Percentiles rank a stretch among this genome's conserved stretches.
phyloP scores from a whole-genome alignment of 768 basidiomycete genomes.

The Boletus tylopilopsis region DNA sequence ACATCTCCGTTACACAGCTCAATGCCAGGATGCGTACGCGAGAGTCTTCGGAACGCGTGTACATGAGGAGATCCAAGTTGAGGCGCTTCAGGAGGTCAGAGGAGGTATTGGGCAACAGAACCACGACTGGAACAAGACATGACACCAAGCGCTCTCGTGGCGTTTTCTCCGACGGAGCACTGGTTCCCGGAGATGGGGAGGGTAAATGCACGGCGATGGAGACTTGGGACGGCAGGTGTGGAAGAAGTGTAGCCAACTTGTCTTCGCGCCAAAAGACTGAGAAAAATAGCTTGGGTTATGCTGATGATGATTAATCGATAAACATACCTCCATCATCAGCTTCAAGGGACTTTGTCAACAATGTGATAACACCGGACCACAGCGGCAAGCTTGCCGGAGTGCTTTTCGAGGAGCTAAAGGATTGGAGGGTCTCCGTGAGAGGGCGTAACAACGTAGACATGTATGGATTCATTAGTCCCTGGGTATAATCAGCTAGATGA shows the following conservation, averaged over 20 bases:
- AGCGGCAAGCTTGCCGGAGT: conserved; percentile 38
- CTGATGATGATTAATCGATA: neutral
- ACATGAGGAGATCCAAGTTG: conserved; percentile 83
- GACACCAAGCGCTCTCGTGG: conserved; percentile 11
- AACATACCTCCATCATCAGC: conserved; percentile 77
- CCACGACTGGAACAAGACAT: conserved; percentile 18
- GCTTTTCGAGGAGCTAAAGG: conserved; percentile 35
- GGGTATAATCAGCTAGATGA: neutral
- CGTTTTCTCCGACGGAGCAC: neutral
- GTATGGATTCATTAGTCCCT: conserved; percentile 91
- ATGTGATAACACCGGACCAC: conserved; percentile 61
- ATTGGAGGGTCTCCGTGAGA: conserved; percentile 57
- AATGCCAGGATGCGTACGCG: conserved; percentile 69
- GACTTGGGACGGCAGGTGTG: conserved; percentile 64
- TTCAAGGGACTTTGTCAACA: conserved; percentile 64
- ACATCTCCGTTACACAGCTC: conserved; percentile 63
- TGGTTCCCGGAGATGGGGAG: neutral
- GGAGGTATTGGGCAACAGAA: conserved; percentile 16
- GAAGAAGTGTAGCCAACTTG: conserved; percentile 59
- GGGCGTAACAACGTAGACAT: conserved; percentile 73
- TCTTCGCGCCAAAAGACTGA: conserved; percentile 90
- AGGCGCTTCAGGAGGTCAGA: conserved; percentile 62
- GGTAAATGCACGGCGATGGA: conserved; percentile 41
- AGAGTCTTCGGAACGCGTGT: conserved; percentile 80
- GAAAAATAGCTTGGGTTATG: neutral